Evolutionary conservation across 179 eudicot species (phyloP), one percentile per base, ranked within the genome.

Genomic region (Heliamphora ciliata): DNA sequence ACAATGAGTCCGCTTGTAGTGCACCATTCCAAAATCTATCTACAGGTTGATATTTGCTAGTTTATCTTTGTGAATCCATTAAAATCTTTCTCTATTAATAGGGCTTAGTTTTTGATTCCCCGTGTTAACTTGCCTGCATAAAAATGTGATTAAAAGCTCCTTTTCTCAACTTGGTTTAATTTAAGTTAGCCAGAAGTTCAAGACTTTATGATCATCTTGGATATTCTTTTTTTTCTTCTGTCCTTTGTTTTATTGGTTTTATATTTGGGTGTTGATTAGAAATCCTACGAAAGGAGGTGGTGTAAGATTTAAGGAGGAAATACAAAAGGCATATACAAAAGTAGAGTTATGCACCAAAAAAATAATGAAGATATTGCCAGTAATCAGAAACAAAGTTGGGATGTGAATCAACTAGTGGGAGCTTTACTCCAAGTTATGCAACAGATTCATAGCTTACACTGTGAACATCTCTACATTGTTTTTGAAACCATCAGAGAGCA

Each of bases 361-460:
- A 31, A 56, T 58, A 56, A 14, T 1, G 10, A 71, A 72, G 66
- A 55, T 31, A 58, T 21, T 60, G 60, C 60, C 46, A 74, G 70
- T 24, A 24, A 82, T 76, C 66, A 40, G 46, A 24, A 67, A 66
- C 74, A 65, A 74, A 50, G 46, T 81, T 44, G 52, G 48, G 31
- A 77, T 2, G 17, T 21, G 61, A 77, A 15, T 46, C 40, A 61
- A 76, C 68, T 31, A 44, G 18, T 40, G 55, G 76, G 79, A 76
- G 65, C 80, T 66, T 64, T 52, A 68, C 65, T 64, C 70, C 68
- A 6, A 66, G 67, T 60, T 51, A 13, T 51, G 66, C 74, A 75
- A 56, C 63, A 64, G 61, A 81, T 24, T 52, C 64, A 63, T 44
- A 60, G 73, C 80, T 66, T 55, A 65, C 69, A 67, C 40, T 17